phyloP scores from a whole-genome alignment of 83 land plant species.

The Picea abies region DNA sequence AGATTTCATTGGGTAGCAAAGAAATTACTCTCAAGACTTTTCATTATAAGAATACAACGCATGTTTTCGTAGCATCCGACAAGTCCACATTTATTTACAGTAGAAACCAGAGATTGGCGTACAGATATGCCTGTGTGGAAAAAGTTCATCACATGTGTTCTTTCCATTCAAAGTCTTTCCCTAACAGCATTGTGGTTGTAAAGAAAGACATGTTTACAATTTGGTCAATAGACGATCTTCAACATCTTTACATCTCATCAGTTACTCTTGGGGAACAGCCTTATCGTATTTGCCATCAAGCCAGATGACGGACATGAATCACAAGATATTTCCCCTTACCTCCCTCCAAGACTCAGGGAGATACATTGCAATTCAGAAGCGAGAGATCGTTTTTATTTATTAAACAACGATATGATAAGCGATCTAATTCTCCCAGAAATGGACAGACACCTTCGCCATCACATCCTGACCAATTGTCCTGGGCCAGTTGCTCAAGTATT shows the following conservation, averaged over 20 bases:
- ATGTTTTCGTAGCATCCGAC: conserved; percentile 56
- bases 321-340: too few species aligned
- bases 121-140: conserved; percentile 49
- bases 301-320: neutral
- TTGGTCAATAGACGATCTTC: conserved; percentile 50
- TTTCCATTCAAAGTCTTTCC: conserved; percentile 10
- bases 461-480: too few species aligned
- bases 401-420: too few species aligned
- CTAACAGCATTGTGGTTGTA: too few species aligned
- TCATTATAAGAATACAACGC: conserved; percentile 47
- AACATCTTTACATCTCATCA: conserved; percentile 48
- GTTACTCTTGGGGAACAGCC: conserved; percentile 56
- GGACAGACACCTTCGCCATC: too few species aligned
- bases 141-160: conserved; percentile 56
- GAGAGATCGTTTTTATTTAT: too few species aligned
- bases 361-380: too few species aligned
- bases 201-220: too few species aligned
- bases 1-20: conserved; percentile 48
- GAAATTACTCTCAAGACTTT: conserved; percentile 45
- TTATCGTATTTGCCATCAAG: conserved; percentile 46
- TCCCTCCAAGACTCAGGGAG: too few species aligned
- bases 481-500: too few species aligned
- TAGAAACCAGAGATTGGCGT: conserved; percentile 42
- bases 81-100: conserved; percentile 54
- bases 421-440: too few species aligned